phyloP scores from a whole-genome alignment of 495 filamentous ascomycete species.

The Jackrogersella multiformis region DNA sequence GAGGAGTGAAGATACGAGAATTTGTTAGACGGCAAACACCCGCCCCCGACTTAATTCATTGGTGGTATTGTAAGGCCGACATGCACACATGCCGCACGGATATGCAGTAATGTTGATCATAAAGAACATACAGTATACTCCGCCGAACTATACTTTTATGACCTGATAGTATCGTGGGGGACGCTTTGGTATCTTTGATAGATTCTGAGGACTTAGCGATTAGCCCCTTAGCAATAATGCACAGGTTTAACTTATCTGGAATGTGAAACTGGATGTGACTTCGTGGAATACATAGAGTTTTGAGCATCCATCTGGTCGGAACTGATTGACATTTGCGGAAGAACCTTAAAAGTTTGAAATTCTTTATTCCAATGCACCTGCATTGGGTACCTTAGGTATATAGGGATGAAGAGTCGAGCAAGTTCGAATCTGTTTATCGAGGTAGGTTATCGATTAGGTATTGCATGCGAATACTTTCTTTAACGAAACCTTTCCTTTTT shows the following conservation, averaged over 20 bases:
- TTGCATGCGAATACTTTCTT: constrained; percentile 2
- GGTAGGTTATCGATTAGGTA: constrained; percentile 11
- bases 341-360: constrained; percentile 9
- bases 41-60: constrained; percentile 21
- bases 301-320: constrained; percentile 2
- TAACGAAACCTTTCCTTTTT: constrained; percentile 7
- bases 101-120: constrained; percentile 35
- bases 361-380: constrained; percentile 10
- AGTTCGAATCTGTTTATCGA: neutral
- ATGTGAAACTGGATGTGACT: neutral
- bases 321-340: neutral
- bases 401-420: neutral
- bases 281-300: neutral
- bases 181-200: neutral
- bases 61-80: constrained; percentile 28
- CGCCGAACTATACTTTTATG: neutral
- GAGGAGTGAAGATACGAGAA: constrained; percentile 32
- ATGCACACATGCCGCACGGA: constrained; percentile 22
- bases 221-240: neutral
- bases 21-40: constrained; percentile 5
- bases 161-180: neutral
- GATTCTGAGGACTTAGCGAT: neutral
- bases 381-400: neutral
- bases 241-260: neutral
- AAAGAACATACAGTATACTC: constrained; percentile 18